Conservation (phyloP, 495 filamentous ascomycete species). For the Penicillium coprophilum region DNA sequence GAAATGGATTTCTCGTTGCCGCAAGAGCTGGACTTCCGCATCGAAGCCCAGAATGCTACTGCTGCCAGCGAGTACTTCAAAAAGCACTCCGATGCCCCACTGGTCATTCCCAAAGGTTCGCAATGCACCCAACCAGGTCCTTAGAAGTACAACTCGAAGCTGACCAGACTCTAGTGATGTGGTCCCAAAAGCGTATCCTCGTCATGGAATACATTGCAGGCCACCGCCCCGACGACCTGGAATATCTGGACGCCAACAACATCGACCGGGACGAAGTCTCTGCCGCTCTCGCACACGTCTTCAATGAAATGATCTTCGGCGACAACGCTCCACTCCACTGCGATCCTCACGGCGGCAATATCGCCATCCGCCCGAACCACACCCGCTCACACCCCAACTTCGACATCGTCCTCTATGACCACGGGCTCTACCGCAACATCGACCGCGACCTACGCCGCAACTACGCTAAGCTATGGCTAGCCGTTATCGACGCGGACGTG, state of each 20-base stretch:
- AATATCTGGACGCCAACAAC: constrained; percentile 75
- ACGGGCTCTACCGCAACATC: constrained; percentile 95
- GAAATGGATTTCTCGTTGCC: constrained; percentile 92
- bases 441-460: constrained; percentile 71
- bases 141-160: background rate
- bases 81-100: constrained; percentile 63
- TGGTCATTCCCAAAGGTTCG: constrained; percentile 77
- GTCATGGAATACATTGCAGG: constrained; percentile 96
- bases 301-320: constrained; percentile 99
- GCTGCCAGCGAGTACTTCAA: constrained; percentile 77
- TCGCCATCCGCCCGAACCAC: constrained; percentile 79
- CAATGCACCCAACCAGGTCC: background rate
- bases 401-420: constrained; percentile 97
- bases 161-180: constrained; percentile 60
- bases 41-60: constrained; percentile 83
- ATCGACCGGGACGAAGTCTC: constrained; percentile 97
- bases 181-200: constrained; percentile 83
- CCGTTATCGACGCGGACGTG: constrained; percentile 86
- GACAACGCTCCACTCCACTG: constrained; percentile 88
- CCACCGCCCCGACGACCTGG: constrained; percentile 83
- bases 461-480: constrained; percentile 97
- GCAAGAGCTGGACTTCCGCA: constrained; percentile 84
- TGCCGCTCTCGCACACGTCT: constrained; percentile 84
- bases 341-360: constrained; percentile 96
- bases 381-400: constrained; percentile 70